Evolutionary conservation across 495 filamentous ascomycete genomes (phyloP).

Genomic region (Hyaloscypha variabilis): DNA sequence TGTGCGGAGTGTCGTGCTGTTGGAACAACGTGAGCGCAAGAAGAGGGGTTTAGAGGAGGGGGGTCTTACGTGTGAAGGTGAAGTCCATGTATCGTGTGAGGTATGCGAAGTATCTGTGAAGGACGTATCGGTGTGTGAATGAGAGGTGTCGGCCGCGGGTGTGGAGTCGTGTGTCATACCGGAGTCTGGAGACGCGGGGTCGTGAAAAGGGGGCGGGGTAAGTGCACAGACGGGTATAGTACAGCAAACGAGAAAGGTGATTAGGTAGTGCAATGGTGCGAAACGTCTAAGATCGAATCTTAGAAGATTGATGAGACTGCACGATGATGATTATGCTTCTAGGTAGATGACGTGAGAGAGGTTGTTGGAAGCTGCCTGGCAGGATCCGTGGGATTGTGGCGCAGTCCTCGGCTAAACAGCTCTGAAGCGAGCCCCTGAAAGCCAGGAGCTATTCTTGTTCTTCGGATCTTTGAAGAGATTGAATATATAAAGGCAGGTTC

Average conservation of each 20-base stretch:
- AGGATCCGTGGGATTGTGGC: neutral
- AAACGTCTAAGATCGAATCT: neutral
- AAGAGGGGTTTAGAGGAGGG: neutral
- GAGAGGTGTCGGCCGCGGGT: neutral
- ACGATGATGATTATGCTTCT: neutral
- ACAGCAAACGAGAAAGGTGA: neutral
- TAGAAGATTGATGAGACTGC: neutral
- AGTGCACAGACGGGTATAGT: neutral
- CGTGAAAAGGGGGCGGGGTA: neutral
- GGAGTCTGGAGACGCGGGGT: neutral
- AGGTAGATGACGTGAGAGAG: neutral
- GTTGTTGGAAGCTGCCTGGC: neutral
- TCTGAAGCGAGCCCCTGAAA: constrained; percentile 7
- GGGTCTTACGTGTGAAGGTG: neutral
- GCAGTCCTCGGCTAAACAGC: neutral
- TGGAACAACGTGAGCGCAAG: neutral
- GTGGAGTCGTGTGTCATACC: neutral
- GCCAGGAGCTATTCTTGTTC: no score
- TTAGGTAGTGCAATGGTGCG: neutral
- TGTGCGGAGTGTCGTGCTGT: neutral
- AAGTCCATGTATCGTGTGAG: neutral
- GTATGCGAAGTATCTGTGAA: neutral
- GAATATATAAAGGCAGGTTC: no score
- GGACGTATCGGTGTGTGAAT: neutral
- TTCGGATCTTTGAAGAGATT: no score